Conservation (phyloP, 2,329 filamentous ascomycete species). For the Lecanicillium sp. region DNA sequence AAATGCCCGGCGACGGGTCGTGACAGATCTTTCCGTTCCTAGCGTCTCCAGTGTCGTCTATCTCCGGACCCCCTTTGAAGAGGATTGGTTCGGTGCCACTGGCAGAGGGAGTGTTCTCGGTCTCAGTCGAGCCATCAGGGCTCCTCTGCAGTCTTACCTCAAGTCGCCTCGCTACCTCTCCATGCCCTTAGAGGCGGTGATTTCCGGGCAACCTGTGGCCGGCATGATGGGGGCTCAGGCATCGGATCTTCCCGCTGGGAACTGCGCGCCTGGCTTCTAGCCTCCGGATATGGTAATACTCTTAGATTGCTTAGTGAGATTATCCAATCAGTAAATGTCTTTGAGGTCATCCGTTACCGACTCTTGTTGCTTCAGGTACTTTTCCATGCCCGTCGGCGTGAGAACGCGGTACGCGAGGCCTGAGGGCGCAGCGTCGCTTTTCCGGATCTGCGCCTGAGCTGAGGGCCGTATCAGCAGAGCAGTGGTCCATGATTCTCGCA, state of each 20-base stretch:
- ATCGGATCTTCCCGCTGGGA: not conserved
- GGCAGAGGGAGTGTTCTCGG: not conserved
- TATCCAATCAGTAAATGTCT: conserved; percentile 4
- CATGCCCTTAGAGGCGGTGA: not conserved
- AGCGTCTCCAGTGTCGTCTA: conserved; percentile 5
- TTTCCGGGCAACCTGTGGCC: not conserved
- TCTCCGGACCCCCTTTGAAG: not conserved
- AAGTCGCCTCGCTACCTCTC: conserved; percentile 1
- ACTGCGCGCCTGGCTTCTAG: conserved; percentile 1
- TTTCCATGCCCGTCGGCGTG: not conserved
- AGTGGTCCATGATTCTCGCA: not conserved
- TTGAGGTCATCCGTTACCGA: not conserved
- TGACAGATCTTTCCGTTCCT: not conserved
- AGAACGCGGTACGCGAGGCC: not conserved
- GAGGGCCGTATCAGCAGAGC: not conserved
- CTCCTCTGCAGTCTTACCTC: not conserved
- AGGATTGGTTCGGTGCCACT: not conserved
- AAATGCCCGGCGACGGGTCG: conserved; percentile 4
- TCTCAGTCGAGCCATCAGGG: not conserved
- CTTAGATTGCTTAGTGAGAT: not conserved
- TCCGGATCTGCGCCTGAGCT: not conserved
- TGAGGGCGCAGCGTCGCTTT: not conserved
- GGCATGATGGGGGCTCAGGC: not conserved
- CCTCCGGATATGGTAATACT: conserved; percentile 2
- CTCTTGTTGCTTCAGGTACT: not conserved